phyloP scores from a whole-genome alignment of 192 early-diverging fungal genomes.

The Coemansia sp. region DNA sequence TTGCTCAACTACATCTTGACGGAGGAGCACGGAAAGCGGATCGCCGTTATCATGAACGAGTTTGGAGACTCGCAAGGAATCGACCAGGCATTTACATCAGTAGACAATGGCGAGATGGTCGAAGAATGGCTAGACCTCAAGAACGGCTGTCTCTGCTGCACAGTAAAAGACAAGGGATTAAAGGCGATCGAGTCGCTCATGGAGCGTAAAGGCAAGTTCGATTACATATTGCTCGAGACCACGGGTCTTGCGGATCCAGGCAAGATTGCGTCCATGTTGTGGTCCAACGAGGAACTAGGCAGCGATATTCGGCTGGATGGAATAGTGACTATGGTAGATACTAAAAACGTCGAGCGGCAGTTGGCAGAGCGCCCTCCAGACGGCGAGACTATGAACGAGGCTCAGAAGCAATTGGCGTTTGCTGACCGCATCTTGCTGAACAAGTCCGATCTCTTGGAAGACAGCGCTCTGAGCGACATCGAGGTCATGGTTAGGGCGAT shows the following conservation, averaged over 20 bases:
- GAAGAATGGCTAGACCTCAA: constrained; percentile 98
- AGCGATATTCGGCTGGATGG: constrained; percentile 90
- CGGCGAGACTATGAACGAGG: constrained; percentile 74
- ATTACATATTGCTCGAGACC: constrained; percentile 96
- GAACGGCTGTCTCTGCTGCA: constrained; percentile 98
- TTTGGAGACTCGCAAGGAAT: constrained; percentile 97
- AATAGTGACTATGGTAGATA: constrained; percentile 85
- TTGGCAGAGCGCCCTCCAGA: constrained; percentile 42
- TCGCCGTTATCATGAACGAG: constrained; percentile 98
- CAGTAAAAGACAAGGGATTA: constrained; percentile 94
- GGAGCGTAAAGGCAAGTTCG: constrained; percentile 89
- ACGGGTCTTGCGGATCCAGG: constrained; percentile 77
- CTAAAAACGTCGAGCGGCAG: constrained; percentile 65
- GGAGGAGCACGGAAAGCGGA: constrained; percentile 87
- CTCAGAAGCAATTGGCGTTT: constrained; percentile 72
- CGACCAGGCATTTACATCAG: constrained; percentile 85
- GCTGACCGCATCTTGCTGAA: constrained; percentile 88
- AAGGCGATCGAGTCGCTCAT: constrained; percentile 92
- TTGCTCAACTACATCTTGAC: constrained; percentile 83
- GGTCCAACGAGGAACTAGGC: constrained; percentile 93
- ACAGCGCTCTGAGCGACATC: constrained; percentile 39
- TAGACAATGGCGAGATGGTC: constrained; percentile 75
- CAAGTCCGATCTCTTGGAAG: constrained; percentile 75
- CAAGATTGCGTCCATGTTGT: constrained; percentile 94
- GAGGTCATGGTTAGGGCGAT: constrained; percentile 45